Evolutionary conservation across 805 yeast species (phyloP), one percentile per base, ranked within the genome.

Genomic region (Suhomyces sp.): DNA sequence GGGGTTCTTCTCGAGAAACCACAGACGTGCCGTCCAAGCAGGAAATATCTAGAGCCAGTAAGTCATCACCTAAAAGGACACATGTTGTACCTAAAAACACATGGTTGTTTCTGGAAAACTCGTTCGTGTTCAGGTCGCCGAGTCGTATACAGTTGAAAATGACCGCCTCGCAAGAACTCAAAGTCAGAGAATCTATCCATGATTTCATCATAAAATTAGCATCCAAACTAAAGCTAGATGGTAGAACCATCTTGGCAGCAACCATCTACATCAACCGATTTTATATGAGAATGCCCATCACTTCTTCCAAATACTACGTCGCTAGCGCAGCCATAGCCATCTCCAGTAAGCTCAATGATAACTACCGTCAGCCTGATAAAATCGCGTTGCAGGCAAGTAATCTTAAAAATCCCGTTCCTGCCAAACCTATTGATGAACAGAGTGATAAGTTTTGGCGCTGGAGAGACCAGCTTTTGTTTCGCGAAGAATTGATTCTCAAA

Each of bases 261-360:
- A 71, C 78, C 3, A 57, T 75, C 17, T 74, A 72, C 54, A 53
- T 69, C 19, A 67, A 71, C 50, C 59, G 79, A 7, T 74, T 64
- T 51, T 75, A 71, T 54, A 71, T 72, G 77, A 56, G 78, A 27
- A 52, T 66, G 54, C 77, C 78, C 13, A 72, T 75, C 31, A 69
- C 78, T 15, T 64, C 71, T 13, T 74, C 78, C 39, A 75, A 75
- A 53, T 73, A 75, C 60, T 75, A 64, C 53, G 77, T 75, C 25
- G 78, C 77, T 3, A 64, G 73, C 54, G 77, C 78, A 3, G 78
- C 78, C 5, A 53, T 75, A 8, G 68, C 76, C 43, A 72, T 75
- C n/a, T 66, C 76, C 17, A 69, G 76, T 54, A 75, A 75, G 59
- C 65, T 75, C 22, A 63, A 73, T 53, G 79, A 75, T 48, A 72